Evolutionary conservation across 2,329 filamentous ascomycete genomes (phyloP), one percentile per base, ranked within the genome.

Genomic region (Hypoxylon sp.): DNA sequence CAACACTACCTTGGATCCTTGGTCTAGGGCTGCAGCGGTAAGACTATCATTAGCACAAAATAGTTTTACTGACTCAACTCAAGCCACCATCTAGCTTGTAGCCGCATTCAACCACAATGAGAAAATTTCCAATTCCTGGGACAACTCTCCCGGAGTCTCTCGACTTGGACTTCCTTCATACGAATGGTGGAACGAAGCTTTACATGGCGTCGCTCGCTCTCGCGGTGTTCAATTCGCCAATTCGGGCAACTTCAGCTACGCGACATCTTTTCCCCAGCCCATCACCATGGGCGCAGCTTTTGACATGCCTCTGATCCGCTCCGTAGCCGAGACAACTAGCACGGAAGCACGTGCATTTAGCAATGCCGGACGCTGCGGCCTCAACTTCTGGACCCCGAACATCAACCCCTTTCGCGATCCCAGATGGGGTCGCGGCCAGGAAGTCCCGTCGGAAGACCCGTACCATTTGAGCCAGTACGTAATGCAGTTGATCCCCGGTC

Each of bases 311-410:
- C 78, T 92, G 33, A 86, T 92, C 68, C 76, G 83, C 19, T 79
- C 83, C 5, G 85, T 92, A 2, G 90, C 85, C 1, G 81, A 77
- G 1, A 83, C 88, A 5, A 83, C 89, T 11, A 79, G 80, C 39
- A 91, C 85, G 0, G 90, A 92, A 74, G 88, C 87, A 0, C 83
- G 90, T 42, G 89, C 90, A 0, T 92, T 91, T 75, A 88, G 83
- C 73, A 92, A 92, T 71, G 83, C 77, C 6, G 87, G 86, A 3
- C 80, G 83, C 11, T 85, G 84, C 1, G 86, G 86, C 0, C 75
- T 88, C 13, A 84, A 90, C 74, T 89, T 83, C 74, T 91, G 88
- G 86, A 89, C 90, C 0, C 90, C 90, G 0, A 91, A 91, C 73
- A 89, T 92, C 76, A 91, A 91, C 72, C 84, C 87, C 0, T 91